Evolutionary conservation across 108 stramenopile species (phyloP).

Genomic region (Pseudonitzschia multiseries): DNA sequence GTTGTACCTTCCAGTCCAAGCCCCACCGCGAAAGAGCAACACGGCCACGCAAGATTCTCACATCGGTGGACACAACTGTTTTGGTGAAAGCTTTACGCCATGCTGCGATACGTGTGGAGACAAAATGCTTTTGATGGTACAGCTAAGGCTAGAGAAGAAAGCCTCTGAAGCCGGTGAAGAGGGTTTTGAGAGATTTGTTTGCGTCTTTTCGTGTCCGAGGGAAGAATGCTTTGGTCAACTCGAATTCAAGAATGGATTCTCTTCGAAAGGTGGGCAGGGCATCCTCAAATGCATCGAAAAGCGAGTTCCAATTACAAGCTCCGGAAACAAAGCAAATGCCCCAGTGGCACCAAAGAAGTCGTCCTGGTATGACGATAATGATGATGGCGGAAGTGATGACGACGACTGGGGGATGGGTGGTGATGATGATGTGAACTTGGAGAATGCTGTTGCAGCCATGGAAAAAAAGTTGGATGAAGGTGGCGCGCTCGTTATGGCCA

Average conservation of each 20-base stretch:
- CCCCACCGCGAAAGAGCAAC: constrained; percentile 24
- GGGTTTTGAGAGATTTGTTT: constrained; percentile 18
- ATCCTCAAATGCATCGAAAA: constrained; percentile 45
- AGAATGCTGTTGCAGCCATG: constrained; percentile 55
- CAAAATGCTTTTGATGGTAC: constrained; percentile 56
- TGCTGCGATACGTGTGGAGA: constrained; percentile 47
- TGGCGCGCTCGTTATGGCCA: constrained; percentile 13
- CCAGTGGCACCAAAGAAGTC: constrained; percentile 28
- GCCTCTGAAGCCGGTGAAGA: neutral
- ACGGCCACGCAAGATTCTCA: constrained; percentile 42
- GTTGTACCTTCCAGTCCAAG: constrained; percentile 47
- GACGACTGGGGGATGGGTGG: constrained; percentile 56
- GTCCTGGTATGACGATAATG: constrained; percentile 29
- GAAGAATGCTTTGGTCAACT: constrained; percentile 24
- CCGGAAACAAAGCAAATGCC: neutral
- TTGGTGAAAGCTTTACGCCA: constrained; percentile 20
- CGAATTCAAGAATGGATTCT: constrained; percentile 40
- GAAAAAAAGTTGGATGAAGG: constrained; percentile 26
- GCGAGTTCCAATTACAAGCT: constrained; percentile 15
- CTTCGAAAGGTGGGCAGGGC: constrained; percentile 37
- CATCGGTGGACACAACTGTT: constrained; percentile 58
- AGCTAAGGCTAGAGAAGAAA: constrained; percentile 46
- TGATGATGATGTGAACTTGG: constrained; percentile 52
- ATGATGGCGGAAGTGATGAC: constrained; percentile 27
- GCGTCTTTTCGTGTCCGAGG: constrained; percentile 41